Percentiles rank a stretch among this genome's conserved stretches.
Evolutionary conservation across 2,329 filamentous ascomycete species (phyloP).

Genomic region (Bipolaris gigantea): DNA sequence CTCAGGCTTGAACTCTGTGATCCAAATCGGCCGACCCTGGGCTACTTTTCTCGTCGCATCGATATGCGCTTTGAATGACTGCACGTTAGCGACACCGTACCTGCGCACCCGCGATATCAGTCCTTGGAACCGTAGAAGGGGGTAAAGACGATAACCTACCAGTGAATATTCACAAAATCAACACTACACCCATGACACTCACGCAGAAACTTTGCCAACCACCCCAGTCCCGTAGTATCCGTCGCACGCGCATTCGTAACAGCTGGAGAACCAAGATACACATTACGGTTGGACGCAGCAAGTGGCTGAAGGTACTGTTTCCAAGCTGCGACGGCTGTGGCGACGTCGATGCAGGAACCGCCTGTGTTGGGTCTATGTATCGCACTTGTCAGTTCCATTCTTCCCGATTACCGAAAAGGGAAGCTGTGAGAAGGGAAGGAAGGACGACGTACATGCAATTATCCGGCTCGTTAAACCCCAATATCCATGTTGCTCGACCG

Average conservation of each 20-base stretch:
- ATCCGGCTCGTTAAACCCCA: conserved; percentile 45
- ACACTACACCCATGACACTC: conserved; percentile 36
- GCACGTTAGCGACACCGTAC: conserved; percentile 29
- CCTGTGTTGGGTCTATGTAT: conserved; percentile 12
- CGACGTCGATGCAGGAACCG: conserved; percentile 30
- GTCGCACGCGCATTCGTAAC: conserved; percentile 32
- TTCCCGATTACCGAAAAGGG: too few relatives aligned
- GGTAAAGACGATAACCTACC: conserved; percentile 12
- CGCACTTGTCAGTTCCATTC: neutral
- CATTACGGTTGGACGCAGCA: conserved; percentile 14
- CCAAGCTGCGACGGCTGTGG: conserved; percentile 16
- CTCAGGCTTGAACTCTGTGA: conserved; percentile 37
- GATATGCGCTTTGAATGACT: conserved; percentile 44
- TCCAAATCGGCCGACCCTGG: conserved; percentile 52
- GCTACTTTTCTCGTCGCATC: conserved; percentile 46
- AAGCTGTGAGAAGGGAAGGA: too few relatives aligned
- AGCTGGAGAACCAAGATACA: conserved; percentile 36
- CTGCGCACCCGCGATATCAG: neutral
- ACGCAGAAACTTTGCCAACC: conserved; percentile 31
- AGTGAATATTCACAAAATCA: conserved; percentile 42
- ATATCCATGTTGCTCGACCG: conserved; percentile 19
- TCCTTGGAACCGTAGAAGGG: neutral
- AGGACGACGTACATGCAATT: conserved; percentile 24
- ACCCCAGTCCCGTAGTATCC: conserved; percentile 24
- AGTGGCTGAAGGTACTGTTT: conserved; percentile 26